Evolutionary conservation across 305 asterid genomes (phyloP).

Genomic region (Solanum aculeatissimum): DNA sequence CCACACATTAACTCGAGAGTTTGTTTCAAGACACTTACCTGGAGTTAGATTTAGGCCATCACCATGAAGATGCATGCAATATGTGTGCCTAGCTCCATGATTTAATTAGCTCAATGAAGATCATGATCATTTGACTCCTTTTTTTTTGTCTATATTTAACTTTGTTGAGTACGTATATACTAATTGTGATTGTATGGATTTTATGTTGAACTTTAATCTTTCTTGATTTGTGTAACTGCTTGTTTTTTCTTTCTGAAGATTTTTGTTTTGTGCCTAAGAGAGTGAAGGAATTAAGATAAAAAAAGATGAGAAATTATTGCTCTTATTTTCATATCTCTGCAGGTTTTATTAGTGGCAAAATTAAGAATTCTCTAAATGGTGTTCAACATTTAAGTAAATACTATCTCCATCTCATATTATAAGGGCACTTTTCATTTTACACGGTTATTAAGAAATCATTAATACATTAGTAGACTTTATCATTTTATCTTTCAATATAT

Average conservation of each 20-base stretch:
- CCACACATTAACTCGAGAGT: not conserved
- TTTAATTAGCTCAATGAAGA: not conserved
- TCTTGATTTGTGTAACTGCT: not conserved
- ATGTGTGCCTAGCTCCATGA: not conserved
- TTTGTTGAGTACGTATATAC: not conserved
- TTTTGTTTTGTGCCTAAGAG: not conserved
- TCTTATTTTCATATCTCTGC: too few relatives aligned
- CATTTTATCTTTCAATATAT: too few relatives aligned
- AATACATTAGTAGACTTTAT: too few relatives aligned
- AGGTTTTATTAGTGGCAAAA: too few relatives aligned
- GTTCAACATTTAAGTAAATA: too few relatives aligned
- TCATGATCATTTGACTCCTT: not conserved
- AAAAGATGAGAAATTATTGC: too few relatives aligned
- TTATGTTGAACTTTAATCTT: not conserved
- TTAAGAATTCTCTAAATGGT: too few relatives aligned
- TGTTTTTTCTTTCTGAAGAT: not conserved
- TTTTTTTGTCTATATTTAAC: not conserved
- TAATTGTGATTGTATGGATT: not conserved
- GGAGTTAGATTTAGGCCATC: not conserved
- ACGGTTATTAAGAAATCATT: too few relatives aligned
- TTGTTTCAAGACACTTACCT: not conserved
- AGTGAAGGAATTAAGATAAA: not conserved
- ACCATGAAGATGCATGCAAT: not conserved
- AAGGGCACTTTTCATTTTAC: too few relatives aligned
- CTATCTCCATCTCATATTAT: too few relatives aligned